Percentiles rank a stretch among this genome's conserved stretches.
Evolutionary conservation across 768 basidiomycete species (phyloP).

Genomic region (Macrolepiota albuminosa): DNA sequence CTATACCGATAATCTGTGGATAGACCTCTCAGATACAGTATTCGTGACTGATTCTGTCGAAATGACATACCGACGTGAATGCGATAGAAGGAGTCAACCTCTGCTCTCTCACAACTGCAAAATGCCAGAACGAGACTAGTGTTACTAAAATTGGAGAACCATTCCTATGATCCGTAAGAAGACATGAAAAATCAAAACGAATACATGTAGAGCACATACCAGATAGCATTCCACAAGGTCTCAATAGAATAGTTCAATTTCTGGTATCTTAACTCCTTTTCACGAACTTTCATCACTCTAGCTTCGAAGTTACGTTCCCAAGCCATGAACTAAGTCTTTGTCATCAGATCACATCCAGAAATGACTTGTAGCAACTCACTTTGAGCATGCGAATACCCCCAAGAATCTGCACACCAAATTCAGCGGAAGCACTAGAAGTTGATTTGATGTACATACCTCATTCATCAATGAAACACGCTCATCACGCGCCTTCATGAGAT

Average conservation of each 20-base stretch:
- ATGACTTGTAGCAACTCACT: conserved; percentile 17
- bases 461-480: conserved; percentile 92
- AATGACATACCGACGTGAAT: conserved; percentile 59
- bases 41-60: background rate
- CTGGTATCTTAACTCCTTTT: conserved; percentile 80
- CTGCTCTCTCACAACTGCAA: conserved; percentile 64
- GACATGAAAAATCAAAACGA: background rate
- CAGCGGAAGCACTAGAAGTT: background rate
- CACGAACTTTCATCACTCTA: conserved; percentile 65
- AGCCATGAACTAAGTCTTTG: conserved; percentile 72
- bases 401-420: conserved; percentile 47
- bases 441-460: conserved; percentile 32
- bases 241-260: conserved; percentile 86
- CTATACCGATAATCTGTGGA: conserved; percentile 37
- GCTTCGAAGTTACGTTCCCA: conserved; percentile 88
- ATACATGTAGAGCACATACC: conserved; percentile 21
- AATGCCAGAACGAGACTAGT: conserved; percentile 65
- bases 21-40: background rate
- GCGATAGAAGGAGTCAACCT: conserved; percentile 78
- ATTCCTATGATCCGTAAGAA: conserved; percentile 34
- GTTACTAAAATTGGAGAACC: conserved; percentile 63
- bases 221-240: conserved; percentile 45
- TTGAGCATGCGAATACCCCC: conserved; percentile 92
- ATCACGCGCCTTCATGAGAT: conserved; percentile 88
- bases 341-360: background rate